These are phyloP conservation scores for Claviceps pusilla DNA, from an alignment of 2,329 filamentous ascomycete genomes.

Conservation along the genomic window DNA sequence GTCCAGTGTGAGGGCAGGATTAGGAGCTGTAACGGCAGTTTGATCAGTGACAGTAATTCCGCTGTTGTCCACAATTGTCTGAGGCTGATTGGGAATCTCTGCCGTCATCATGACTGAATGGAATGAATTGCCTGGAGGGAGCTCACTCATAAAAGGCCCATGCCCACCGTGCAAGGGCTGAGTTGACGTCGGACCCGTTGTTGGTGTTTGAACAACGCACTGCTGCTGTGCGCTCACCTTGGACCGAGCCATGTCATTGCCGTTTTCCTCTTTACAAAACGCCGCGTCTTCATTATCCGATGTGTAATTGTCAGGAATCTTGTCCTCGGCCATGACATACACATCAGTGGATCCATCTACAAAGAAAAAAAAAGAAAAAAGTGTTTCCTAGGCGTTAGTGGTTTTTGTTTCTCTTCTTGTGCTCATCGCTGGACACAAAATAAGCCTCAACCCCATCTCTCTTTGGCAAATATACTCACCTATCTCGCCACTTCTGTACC, in stretches of 20 bases:
- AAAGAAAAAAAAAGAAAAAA: no score
- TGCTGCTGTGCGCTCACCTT: slow-evolving; percentile 17
- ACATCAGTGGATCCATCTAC: slow-evolving; percentile 33
- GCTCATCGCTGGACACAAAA: background rate
- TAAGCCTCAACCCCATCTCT: background rate
- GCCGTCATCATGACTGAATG: slow-evolving; percentile 24
- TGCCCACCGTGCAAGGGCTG: slow-evolving; percentile 17
- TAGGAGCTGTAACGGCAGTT: slow-evolving; percentile 19
- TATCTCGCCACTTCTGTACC: slow-evolving; percentile 40
- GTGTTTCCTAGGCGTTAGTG: slow-evolving; percentile 3
- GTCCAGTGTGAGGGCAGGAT: slow-evolving; percentile 26
- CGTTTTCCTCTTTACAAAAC: slow-evolving; percentile 27
- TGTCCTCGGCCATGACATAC: slow-evolving; percentile 38
- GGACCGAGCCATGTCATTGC: slow-evolving; percentile 23
- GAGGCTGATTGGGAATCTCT: slow-evolving; percentile 26
- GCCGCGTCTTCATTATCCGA: slow-evolving; percentile 32
- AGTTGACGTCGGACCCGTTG: slow-evolving; percentile 22
- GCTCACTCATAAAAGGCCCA: slow-evolving; percentile 25
- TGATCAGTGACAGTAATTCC: slow-evolving; percentile 21
- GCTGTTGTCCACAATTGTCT: slow-evolving; percentile 25
- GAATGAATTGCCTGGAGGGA: slow-evolving; percentile 29
- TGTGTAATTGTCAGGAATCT: slow-evolving; percentile 29
- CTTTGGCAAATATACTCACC: slow-evolving; percentile 24
- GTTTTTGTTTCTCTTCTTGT: background rate
- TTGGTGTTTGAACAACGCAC: slow-evolving; percentile 20